Evolutionary conservation across 1,139 yeast genomes (phyloP), one percentile per base, ranked within the genome.

Genomic region (Protomyces gravidus): DNA sequence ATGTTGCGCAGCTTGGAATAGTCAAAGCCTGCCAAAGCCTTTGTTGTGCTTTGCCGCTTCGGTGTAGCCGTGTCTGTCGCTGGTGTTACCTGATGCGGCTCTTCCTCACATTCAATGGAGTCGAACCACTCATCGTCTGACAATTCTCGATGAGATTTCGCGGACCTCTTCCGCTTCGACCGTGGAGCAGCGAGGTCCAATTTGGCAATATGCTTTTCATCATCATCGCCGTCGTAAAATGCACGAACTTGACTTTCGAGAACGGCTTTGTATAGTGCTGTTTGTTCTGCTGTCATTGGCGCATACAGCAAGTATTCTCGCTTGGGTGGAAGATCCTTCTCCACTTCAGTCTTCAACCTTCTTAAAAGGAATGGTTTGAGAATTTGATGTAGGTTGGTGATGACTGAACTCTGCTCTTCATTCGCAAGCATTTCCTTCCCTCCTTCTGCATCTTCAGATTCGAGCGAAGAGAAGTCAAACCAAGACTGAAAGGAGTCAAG

Each of bases 401-500:
- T 82, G 62, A 90, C 74, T 46, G 76, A 79, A 72, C 74, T 80
- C 71, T 78, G 86, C 67, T 86, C 89, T 28, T 81, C 77, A 62
- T 83, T 81, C 36, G 86, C 80, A 27, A 84, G 62, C 28, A 51
- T 17, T 11, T 36, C 19, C 6, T 47, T 32, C 25, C 50, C 50
- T 17, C 48, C 48, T 33, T 66, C 69, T 4, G 68, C 67, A 36
- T 36, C 19, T 11, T 73, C 79, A 55, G 73, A 75, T 63, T 76
- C 72, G 33, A 72, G 72, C 2, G 80, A 78, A 80, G 65, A 81
- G 67, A 86, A 86, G 70, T 90, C 94, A 72, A 92, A 92, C 96
- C 97, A 92, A 68, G 85, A 86, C 69, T 89, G 95, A 69, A 92
- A 92, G 50, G 89, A 77, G 57, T 85, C 92, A 63, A 89, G 78